Evolutionary conservation across 371 early-diverging fungal species (phyloP), one percentile per base, ranked within the genome.

Genomic region (Circinella minor): DNA sequence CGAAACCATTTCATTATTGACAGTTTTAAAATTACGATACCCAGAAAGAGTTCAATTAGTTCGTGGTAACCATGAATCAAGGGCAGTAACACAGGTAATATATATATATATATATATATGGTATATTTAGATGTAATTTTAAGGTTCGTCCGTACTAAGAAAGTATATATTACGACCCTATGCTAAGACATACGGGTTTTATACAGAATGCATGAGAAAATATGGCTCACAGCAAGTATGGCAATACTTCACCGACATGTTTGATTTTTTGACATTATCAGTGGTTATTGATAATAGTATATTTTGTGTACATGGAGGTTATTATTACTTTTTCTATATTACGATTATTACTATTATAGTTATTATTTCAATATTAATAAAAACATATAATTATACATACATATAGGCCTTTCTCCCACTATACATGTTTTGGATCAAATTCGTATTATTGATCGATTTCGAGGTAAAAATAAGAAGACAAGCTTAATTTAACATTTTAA

Each of bases 261-360:
- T 99, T 83, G 98, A 98, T 74, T 98, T 88, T 74, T 82, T 99
- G 61, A 95, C 96, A 0, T 74, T 99, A 20, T 89, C 93, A 3
- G 97, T 95, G 4, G 93, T 97, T 36, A 95, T 99, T 74, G 94
- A 96, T 66, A 91, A 95, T 68, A 86, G 90, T 37, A 96, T 96
- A 37, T 95, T 99, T 79, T 96, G 98, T 77, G 95, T 96, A 13
- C 99, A 99, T 77, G 99, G 99, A 69, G 99, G 98, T 93, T 78
- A 68, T 70, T 57, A 43, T 17, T 51, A 51, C 15, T 2, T 51
- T 0, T n/a, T 51, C 8, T 51, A 51, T 5, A 51, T 13, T 13
- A 13, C 51, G 14, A 17, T 51, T n/a, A 13, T 51, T 51, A 43
- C 43, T 1, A 43, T 43, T 43, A 43, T 43, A 27, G 27, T 2